These are phyloP conservation scores for Tuber aestivum DNA, from an alignment of 495 filamentous ascomycete genomes.

Conservation along the genomic window DNA sequence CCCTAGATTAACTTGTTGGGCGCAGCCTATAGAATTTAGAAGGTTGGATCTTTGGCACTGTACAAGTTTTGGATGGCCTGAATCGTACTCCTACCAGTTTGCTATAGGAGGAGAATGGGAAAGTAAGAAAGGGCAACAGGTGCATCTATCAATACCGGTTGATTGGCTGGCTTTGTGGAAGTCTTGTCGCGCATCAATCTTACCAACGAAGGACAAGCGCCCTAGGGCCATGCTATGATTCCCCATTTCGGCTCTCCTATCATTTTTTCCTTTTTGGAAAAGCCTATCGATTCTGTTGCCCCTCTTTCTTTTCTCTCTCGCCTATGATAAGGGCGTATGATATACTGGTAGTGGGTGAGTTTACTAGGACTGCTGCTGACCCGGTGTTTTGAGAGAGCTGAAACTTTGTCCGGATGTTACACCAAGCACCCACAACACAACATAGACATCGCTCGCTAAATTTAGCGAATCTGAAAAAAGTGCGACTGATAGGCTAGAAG, in stretches of 20 bases:
- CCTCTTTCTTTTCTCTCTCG: not conserved
- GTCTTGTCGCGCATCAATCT: not conserved
- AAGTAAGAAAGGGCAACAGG: not conserved
- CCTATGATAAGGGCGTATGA: not conserved
- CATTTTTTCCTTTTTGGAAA: not conserved
- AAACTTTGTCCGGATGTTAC: not conserved
- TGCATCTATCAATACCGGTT: not conserved
- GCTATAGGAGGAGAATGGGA: not conserved
- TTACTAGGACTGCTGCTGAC: not conserved
- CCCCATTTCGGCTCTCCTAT: not conserved
- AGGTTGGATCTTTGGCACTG: no score
- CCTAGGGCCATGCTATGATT: not conserved
- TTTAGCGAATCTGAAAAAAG: not conserved
- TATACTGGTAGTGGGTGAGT: not conserved
- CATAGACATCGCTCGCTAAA: not conserved
- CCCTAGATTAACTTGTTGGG: no score
- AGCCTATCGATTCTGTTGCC: not conserved
- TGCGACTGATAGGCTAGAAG: not conserved
- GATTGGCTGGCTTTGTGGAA: not conserved
- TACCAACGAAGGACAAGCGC: not conserved
- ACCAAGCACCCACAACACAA: not conserved
- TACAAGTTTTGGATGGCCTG: no score
- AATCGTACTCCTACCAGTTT: not conserved
- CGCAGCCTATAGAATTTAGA: no score
- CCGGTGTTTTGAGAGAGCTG: not conserved